Conservation (phyloP, 2,329 filamentous ascomycete genomes). For the Penicillium oxalicum region DNA sequence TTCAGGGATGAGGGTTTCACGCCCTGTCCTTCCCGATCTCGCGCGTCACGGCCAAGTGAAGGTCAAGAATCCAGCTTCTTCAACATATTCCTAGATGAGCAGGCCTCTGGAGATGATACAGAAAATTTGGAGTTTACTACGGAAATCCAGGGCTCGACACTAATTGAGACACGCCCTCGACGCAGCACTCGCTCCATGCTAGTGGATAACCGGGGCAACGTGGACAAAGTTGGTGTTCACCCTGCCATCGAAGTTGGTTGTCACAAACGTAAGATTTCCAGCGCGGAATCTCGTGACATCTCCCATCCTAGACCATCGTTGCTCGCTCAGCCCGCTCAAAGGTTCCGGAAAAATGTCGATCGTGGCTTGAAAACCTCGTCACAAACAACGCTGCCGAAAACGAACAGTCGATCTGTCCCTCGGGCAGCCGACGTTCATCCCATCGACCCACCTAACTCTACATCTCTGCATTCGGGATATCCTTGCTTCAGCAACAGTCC, state of each 20-base stretch:
- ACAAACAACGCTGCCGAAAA: slow-evolving; percentile 9
- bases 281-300: slow-evolving; percentile 5
- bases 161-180: slow-evolving; percentile 26
- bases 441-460: too few species aligned
- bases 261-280: slow-evolving; percentile 16
- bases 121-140: slow-evolving; percentile 38
- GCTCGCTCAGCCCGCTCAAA: slow-evolving; percentile 37
- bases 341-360: slow-evolving; percentile 32
- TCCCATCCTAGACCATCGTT: slow-evolving; percentile 29
- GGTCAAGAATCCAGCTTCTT: slow-evolving; percentile 6
- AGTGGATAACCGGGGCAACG: background rate
- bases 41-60: too few species aligned
- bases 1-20: too few species aligned
- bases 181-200: slow-evolving; percentile 18
- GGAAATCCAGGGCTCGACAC: slow-evolving; percentile 29
- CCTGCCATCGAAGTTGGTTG: slow-evolving; percentile 1
- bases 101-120: slow-evolving; percentile 14
- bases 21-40: too few species aligned
- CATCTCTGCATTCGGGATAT: too few species aligned
- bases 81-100: slow-evolving; percentile 22
- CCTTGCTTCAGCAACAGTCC: too few species aligned
- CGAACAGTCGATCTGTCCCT: slow-evolving; percentile 3
- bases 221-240: slow-evolving; percentile 34
- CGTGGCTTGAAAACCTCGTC: slow-evolving; percentile 20
- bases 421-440: slow-evolving; percentile 7